These are phyloP conservation scores for Pelargonium citronellum DNA, from an alignment of 441 rosid genomes.

Conservation along the genomic window DNA sequence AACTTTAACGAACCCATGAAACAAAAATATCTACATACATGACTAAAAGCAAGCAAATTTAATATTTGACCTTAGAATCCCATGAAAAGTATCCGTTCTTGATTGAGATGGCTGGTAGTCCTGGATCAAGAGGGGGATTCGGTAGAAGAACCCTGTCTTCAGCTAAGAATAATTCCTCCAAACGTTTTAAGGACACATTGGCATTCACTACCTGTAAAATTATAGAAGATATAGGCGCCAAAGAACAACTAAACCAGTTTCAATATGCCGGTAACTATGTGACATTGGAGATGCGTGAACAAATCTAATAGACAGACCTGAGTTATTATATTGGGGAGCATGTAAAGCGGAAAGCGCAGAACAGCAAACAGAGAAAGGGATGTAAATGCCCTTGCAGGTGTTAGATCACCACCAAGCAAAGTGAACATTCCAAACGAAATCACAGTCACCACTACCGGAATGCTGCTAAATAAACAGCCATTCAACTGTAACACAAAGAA, in stretches of 20 bases:
- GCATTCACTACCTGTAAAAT: constrained; percentile 76
- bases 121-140: constrained; percentile 80
- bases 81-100: constrained; percentile 88
- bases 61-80: constrained; percentile 76
- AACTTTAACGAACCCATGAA: not conserved
- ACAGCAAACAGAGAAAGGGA: constrained; percentile 91
- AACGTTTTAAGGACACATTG: constrained; percentile 81
- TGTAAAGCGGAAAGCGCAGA: constrained; percentile 88
- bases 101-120: constrained; percentile 70
- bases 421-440: constrained; percentile 91
- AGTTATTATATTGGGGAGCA: constrained; percentile 94
- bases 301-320: constrained; percentile 59
- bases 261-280: constrained; percentile 3
- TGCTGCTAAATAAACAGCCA: constrained; percentile 73
- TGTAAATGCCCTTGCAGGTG: constrained; percentile 99
- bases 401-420: constrained; percentile 94
- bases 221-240: constrained; percentile 18
- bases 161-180: constrained; percentile 84
- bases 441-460: constrained; percentile 90
- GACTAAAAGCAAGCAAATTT: constrained; percentile 11
- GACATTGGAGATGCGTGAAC: no score
- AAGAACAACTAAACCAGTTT: constrained; percentile 11
- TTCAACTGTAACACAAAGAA: constrained; percentile 56
- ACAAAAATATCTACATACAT: not conserved
- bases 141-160: constrained; percentile 92